Evolutionary conservation across 2,329 filamentous ascomycete genomes (phyloP).

Genomic region (Fusarium euwallaceae): DNA sequence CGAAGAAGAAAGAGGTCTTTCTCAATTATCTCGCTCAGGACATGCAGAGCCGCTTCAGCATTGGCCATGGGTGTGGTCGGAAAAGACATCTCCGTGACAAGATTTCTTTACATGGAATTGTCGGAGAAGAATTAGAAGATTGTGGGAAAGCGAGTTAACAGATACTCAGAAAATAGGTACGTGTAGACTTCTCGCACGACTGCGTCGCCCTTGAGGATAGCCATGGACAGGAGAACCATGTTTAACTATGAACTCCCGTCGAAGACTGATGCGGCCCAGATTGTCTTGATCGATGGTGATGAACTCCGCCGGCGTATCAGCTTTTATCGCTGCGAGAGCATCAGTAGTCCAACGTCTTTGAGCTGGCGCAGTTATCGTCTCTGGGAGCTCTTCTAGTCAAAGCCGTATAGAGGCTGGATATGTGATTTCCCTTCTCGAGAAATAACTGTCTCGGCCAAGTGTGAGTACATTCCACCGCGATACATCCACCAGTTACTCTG

Average conservation of each 20-base stretch:
- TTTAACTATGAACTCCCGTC: slow-evolving; percentile 53
- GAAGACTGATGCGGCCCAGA: slow-evolving; percentile 55
- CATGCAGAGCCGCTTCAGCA: slow-evolving; percentile 52
- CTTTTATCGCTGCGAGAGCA: slow-evolving; percentile 35
- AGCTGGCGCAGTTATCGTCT: slow-evolving; percentile 61
- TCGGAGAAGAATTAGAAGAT: slow-evolving; percentile 56
- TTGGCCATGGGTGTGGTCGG: slow-evolving; percentile 45
- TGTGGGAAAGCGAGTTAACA: slow-evolving; percentile 61
- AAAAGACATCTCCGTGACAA: slow-evolving; percentile 50
- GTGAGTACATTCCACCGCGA: slow-evolving; percentile 16
- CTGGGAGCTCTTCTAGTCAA: slow-evolving; percentile 56
- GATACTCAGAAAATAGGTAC: slow-evolving; percentile 60
- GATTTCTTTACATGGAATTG: slow-evolving; percentile 53
- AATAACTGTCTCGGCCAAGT: neutral
- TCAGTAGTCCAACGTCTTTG: neutral
- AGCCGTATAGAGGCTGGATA: slow-evolving; percentile 47
- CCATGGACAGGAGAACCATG: slow-evolving; percentile 58
- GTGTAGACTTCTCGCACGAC: slow-evolving; percentile 62
- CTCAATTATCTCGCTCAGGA: slow-evolving; percentile 65
- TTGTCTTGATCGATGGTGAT: slow-evolving; percentile 57
- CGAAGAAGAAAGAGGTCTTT: slow-evolving; percentile 66
- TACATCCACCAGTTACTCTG: slow-evolving; percentile 39
- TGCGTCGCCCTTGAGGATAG: slow-evolving; percentile 53
- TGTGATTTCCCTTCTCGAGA: neutral
- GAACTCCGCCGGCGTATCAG: slow-evolving; percentile 59